Percentiles rank a stretch among this genome's conserved stretches.
Evolutionary conservation across 352 stramenopile species (phyloP).

Genomic region (Pythium brassicae): DNA sequence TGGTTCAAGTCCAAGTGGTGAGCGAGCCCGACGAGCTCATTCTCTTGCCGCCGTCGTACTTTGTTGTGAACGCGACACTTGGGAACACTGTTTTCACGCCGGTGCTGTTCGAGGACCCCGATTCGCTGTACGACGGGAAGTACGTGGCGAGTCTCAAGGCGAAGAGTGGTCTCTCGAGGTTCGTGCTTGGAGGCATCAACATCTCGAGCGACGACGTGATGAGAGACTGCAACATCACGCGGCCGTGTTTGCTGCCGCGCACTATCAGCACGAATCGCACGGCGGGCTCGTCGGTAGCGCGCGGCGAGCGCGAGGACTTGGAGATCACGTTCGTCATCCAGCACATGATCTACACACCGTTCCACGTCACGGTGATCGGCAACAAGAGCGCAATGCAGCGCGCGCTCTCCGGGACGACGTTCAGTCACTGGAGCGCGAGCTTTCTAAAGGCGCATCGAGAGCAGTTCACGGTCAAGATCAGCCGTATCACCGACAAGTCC

Average conservation of each 20-base stretch:
- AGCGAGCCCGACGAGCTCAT: conserved; percentile 39
- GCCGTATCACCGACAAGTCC: conserved; percentile 18
- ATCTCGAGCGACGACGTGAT: conserved; percentile 56
- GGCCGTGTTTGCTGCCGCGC: conserved; percentile 37
- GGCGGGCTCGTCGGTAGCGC: background rate
- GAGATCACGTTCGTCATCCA: conserved; percentile 22
- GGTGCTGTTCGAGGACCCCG: conserved; percentile 51
- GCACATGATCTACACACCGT: conserved; percentile 27
- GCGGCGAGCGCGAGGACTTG: conserved; percentile 1
- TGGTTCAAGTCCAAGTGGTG: conserved; percentile 47
- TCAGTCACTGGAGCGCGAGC: conserved; percentile 25
- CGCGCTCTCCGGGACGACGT: conserved; percentile 31
- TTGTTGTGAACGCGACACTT: conserved; percentile 20
- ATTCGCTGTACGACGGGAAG: conserved; percentile 24
- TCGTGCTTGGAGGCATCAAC: conserved; percentile 34
- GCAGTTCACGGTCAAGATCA: conserved; percentile 41
- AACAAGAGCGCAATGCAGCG: conserved; percentile 28
- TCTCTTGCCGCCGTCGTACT: conserved; percentile 40
- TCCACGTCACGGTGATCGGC: conserved; percentile 38
- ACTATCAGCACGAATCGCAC: conserved; percentile 25
- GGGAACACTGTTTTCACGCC: conserved; percentile 23
- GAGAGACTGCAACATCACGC: conserved; percentile 35
- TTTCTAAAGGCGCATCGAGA: conserved; percentile 18
- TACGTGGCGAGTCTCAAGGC: conserved; percentile 50
- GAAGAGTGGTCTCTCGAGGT: conserved; percentile 21